Conservation (phyloP, 1,284 basidiomycete species). For the Coniferiporia sulphurascens region DNA sequence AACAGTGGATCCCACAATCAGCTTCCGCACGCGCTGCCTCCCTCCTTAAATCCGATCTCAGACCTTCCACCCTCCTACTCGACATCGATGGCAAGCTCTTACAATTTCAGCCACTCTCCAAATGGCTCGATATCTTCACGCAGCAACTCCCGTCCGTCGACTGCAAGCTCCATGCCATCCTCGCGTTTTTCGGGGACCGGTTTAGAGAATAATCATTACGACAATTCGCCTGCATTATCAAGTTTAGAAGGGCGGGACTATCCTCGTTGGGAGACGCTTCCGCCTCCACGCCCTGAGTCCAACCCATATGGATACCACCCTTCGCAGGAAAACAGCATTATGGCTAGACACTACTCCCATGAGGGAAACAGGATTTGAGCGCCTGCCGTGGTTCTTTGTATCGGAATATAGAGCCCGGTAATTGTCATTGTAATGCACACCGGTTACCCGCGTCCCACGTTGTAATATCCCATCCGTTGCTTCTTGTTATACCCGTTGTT, state of each 20-base stretch:
- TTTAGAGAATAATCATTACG: conserved; percentile 42
- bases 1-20: background rate
- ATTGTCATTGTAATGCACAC: background rate
- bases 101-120: conserved; percentile 7
- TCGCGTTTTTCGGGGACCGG: conserved; percentile 22
- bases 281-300: conserved; percentile 4
- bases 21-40: background rate
- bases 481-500: background rate
- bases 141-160: conserved; percentile 48
- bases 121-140: conserved; percentile 15
- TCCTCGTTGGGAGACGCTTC: conserved; percentile 26
- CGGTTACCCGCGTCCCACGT: background rate
- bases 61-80: conserved; percentile 2
- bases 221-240: conserved; percentile 28
- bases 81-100: conserved; percentile 2
- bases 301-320: conserved; percentile 9
- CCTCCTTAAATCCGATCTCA: conserved; percentile 3
- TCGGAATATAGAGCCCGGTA: background rate
- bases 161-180: conserved; percentile 33
- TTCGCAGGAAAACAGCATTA: conserved; percentile 1
- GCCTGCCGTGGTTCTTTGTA: background rate
- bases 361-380: conserved; percentile 7
- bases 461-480: background rate
- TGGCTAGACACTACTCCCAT: conserved; percentile 6
- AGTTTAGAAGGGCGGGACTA: conserved; percentile 53